Evolutionary conservation across 257 asterid species (phyloP).

Genomic region (Nemophila menziesii): DNA sequence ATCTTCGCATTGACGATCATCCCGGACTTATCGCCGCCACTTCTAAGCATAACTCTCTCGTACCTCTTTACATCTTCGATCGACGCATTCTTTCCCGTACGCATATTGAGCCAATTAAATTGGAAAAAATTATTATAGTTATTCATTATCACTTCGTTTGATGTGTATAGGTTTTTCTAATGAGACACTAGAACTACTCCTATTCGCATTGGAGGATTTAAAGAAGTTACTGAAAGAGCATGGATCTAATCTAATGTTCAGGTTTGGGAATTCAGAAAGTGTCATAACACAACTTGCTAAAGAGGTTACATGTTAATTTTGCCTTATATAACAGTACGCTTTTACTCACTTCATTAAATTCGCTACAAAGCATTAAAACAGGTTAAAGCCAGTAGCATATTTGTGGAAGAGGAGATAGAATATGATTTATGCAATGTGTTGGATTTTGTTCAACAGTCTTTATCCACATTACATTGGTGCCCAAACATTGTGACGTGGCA

Average conservation of each 20-base stretch:
- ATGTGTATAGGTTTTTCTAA: slow-evolving; percentile 69
- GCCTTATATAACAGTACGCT: slow-evolving; percentile 19
- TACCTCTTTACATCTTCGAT: slow-evolving; percentile 81
- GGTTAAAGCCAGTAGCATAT: slow-evolving; percentile 60
- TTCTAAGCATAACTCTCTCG: slow-evolving; percentile 37
- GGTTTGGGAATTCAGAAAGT: slow-evolving; percentile 62
- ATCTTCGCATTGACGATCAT: slow-evolving; percentile 83
- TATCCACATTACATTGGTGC: slow-evolving; percentile 23
- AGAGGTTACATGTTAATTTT: slow-evolving; percentile 45
- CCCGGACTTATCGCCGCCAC: slow-evolving; percentile 55
- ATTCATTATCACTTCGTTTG: not conserved
- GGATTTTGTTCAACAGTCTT: slow-evolving; percentile 37
- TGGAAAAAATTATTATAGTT: not conserved
- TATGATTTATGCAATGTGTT: slow-evolving; percentile 41
- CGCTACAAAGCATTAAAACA: slow-evolving; percentile 40
- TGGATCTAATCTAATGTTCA: slow-evolving; percentile 78
- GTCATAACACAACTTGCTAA: slow-evolving; percentile 42
- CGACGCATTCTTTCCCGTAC: slow-evolving; percentile 72
- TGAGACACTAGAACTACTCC: slow-evolving; percentile 67
- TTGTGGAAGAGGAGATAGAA: slow-evolving; percentile 82
- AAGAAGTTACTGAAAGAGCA: slow-evolving; percentile 51
- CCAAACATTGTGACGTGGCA: slow-evolving; percentile 51
- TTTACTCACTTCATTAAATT: slow-evolving; percentile 29
- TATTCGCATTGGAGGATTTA: slow-evolving; percentile 65
- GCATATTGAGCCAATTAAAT: no score